Evolutionary conservation across 129 eudicot genomes (phyloP).

Genomic region (Lactuca sativa): DNA sequence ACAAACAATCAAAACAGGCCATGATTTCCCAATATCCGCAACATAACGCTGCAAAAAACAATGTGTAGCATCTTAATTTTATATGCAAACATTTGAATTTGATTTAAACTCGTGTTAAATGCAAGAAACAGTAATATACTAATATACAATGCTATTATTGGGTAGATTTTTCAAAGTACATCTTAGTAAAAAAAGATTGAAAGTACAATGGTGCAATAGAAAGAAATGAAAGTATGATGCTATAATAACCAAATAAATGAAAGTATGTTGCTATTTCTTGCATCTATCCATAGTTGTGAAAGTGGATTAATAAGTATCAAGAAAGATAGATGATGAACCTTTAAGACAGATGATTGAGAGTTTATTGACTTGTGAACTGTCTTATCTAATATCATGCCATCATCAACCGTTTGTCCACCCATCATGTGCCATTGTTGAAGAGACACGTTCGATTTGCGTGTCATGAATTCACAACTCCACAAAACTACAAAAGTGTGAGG

Average conservation of each 20-base stretch:
- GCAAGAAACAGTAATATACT: too few relatives aligned
- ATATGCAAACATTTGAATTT: too few relatives aligned
- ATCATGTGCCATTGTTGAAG: constrained; percentile 83
- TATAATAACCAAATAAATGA: too few relatives aligned
- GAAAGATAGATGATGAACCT: constrained; percentile 44
- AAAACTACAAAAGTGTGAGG: constrained; percentile 39
- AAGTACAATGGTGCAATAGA: too few relatives aligned
- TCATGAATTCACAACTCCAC: constrained; percentile 90
- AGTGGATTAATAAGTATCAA: too few relatives aligned
- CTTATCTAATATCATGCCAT: constrained; percentile 67
- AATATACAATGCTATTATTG: too few relatives aligned
- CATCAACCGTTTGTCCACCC: constrained; percentile 84
- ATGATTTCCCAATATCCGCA: constrained; percentile 90
- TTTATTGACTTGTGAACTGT: constrained; percentile 74
- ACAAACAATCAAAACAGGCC: constrained; percentile 96
- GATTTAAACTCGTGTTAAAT: too few relatives aligned
- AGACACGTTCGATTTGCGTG: constrained; percentile 82
- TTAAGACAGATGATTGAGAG: constrained; percentile 74
- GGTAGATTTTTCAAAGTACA: too few relatives aligned
- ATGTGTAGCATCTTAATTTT: not conserved
- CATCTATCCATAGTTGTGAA: too few relatives aligned
- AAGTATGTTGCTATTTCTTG: too few relatives aligned
- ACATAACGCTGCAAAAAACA: constrained; percentile 72
- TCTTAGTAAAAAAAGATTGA: too few relatives aligned
- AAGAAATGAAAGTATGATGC: too few relatives aligned